Conservation (phyloP, 768 basidiomycete species). For the Calocybe gangraenosa region DNA sequence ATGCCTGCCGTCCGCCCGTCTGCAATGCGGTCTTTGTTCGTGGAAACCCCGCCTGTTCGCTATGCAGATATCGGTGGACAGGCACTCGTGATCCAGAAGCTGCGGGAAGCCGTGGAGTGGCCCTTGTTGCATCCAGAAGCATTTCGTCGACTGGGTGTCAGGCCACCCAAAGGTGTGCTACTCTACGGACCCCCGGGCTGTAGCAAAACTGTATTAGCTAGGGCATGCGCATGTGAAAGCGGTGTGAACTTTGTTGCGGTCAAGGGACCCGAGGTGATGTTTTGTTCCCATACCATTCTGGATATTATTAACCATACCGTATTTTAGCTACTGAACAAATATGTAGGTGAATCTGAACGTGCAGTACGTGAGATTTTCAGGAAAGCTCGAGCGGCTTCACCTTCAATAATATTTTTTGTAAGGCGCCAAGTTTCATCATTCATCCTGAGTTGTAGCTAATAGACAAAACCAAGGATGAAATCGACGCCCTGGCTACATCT, state of each 20-base stretch:
- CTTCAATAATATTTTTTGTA: slow-evolving; percentile 96
- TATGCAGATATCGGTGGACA: slow-evolving; percentile 94
- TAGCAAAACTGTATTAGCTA: slow-evolving; percentile 90
- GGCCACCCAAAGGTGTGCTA: slow-evolving; percentile 84
- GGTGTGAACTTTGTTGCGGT: slow-evolving; percentile 96
- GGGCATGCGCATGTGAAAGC: slow-evolving; percentile 90
- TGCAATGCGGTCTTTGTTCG: slow-evolving; percentile 89
- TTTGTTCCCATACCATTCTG: slow-evolving; percentile 2
- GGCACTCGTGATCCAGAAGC: slow-evolving; percentile 70
- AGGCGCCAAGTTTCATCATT: slow-evolving; percentile 23
- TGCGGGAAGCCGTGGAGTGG: slow-evolving; percentile 94
- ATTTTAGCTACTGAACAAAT: slow-evolving; percentile 88
- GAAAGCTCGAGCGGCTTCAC: slow-evolving; percentile 90
- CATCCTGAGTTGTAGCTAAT: background rate
- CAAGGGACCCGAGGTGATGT: slow-evolving; percentile 89
- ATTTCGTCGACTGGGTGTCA: slow-evolving; percentile 83
- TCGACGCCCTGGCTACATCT: slow-evolving; percentile 87
- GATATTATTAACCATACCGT: slow-evolving; percentile 6
- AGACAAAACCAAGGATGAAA: slow-evolving; percentile 75
- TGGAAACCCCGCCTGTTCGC: slow-evolving; percentile 77
- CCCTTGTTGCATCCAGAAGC: slow-evolving; percentile 83
- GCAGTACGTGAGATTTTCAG: slow-evolving; percentile 94
- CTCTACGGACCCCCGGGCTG: slow-evolving; percentile 98
- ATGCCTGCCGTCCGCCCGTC: slow-evolving; percentile 84
- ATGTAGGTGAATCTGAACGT: slow-evolving; percentile 94